These are phyloP conservation scores for Alternaria triticimaculans DNA, from an alignment of 2,329 filamentous ascomycete species.

Conservation along the genomic window DNA sequence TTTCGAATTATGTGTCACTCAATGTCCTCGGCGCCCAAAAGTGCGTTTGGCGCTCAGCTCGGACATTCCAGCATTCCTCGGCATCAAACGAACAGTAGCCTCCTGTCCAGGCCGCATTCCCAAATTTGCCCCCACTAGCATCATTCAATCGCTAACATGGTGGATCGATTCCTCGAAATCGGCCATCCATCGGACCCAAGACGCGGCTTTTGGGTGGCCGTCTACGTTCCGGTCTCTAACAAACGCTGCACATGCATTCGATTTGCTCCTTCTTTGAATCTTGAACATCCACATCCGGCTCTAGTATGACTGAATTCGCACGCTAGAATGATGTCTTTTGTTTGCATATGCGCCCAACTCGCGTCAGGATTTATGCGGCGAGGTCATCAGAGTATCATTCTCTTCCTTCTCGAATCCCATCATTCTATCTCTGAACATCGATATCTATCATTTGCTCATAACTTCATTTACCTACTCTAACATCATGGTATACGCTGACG, in stretches of 20 bases:
- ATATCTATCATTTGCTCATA: neutral
- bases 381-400: neutral
- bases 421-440: neutral
- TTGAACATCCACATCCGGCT: neutral
- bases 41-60: neutral
- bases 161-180: neutral
- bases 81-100: neutral
- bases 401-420: neutral
- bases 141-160: neutral
- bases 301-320: neutral
- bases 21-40: neutral
- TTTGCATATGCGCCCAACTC: neutral
- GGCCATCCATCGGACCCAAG: neutral
- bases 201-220: neutral
- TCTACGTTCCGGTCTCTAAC: constrained; percentile 1
- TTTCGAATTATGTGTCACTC: too few species aligned
- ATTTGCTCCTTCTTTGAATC: constrained; percentile 6
- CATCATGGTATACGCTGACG: constrained; percentile 20
- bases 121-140: neutral
- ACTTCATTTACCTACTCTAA: neutral
- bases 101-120: neutral
- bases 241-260: constrained; percentile 19
- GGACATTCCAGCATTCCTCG: neutral
- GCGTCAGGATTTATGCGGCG: neutral
- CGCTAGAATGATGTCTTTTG: neutral